Evolutionary conservation across 1,139 yeast genomes (phyloP).

Genomic region (Geotrichum aggregatum): DNA sequence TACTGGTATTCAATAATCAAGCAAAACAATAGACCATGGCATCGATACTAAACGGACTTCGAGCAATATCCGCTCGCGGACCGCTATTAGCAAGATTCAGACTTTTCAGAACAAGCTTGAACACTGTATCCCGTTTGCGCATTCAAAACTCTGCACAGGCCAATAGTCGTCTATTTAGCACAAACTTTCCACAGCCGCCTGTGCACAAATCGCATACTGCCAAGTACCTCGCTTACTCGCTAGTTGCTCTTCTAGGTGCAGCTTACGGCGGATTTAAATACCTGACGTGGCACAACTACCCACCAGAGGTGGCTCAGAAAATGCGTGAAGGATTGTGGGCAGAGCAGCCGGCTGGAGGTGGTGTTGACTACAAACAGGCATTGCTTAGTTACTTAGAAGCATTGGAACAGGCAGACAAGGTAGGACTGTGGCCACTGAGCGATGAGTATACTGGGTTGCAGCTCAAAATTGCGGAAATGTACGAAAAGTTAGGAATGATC

Average conservation of each 20-base stretch:
- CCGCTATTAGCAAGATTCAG: no score
- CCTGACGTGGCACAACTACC: conserved; percentile 41
- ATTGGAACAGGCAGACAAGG: conserved; percentile 43
- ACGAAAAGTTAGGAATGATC: conserved; percentile 56
- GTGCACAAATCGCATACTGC: conserved; percentile 1
- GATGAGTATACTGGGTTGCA: conserved; percentile 84
- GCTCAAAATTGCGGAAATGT: conserved; percentile 81
- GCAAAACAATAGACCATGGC: no score
- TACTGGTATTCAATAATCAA: no score
- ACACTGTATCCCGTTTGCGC: no score
- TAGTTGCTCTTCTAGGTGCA: conserved; percentile 6
- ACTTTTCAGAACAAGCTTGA: no score
- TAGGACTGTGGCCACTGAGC: conserved; percentile 49
- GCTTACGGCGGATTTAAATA: conserved; percentile 18
- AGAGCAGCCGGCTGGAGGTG: conserved; percentile 63
- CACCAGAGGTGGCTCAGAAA: conserved; percentile 59
- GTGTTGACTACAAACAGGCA: conserved; percentile 60
- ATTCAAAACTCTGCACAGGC: no score
- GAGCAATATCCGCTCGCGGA: no score
- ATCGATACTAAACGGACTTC: no score
- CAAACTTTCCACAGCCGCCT: conserved; percentile 15
- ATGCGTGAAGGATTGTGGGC: conserved; percentile 79
- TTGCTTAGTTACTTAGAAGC: conserved; percentile 62
- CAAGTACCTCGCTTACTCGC: conserved; percentile 5
- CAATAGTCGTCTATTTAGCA: no score